phyloP scores from a whole-genome alignment of 2,329 filamentous ascomycete genomes.

The Aphanoascus verrucosus region DNA sequence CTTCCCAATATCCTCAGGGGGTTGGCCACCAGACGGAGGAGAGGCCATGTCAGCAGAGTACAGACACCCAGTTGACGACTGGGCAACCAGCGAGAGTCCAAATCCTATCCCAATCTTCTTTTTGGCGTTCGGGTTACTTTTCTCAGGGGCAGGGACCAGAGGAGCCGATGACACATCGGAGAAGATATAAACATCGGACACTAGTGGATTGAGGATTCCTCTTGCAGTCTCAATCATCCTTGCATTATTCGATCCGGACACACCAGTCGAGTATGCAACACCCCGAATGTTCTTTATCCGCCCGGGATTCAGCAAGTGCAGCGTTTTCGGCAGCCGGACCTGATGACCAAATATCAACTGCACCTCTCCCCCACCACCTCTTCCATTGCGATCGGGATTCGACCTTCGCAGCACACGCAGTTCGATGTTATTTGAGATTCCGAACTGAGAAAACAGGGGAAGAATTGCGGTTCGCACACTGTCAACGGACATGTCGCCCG shows the following conservation, averaged over 20 bases:
- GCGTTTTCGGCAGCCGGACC: slow-evolving; percentile 81
- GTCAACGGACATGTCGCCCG: slow-evolving; percentile 82
- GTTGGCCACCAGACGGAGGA: slow-evolving; percentile 65
- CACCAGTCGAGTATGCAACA: slow-evolving; percentile 86
- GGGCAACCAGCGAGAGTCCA: slow-evolving; percentile 79
- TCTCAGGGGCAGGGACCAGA: slow-evolving; percentile 58
- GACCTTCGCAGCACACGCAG: slow-evolving; percentile 69
- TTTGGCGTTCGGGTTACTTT: slow-evolving; percentile 46
- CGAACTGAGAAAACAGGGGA: slow-evolving; percentile 81
- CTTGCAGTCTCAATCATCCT: slow-evolving; percentile 88
- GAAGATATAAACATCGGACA: slow-evolving; percentile 82
- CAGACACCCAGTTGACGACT: slow-evolving; percentile 74
- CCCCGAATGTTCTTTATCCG: slow-evolving; percentile 80
- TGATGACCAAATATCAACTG: slow-evolving; percentile 89
- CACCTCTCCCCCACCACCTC: slow-evolving; percentile 81
- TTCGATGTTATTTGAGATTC: slow-evolving; percentile 77
- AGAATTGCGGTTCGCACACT: slow-evolving; percentile 87
- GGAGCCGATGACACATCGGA: slow-evolving; percentile 54
- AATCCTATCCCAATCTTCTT: slow-evolving; percentile 74
- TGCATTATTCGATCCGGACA: slow-evolving; percentile 84
- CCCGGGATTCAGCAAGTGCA: slow-evolving; percentile 76
- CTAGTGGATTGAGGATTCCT: slow-evolving; percentile 74
- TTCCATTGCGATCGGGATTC: slow-evolving; percentile 62
- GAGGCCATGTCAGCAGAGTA: slow-evolving; percentile 75
- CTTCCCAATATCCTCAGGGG: slow-evolving; percentile 84